Evolutionary conservation across 805 yeast species (phyloP), one percentile per base, ranked within the genome.

Genomic region (Saccharomycopsis sp.): DNA sequence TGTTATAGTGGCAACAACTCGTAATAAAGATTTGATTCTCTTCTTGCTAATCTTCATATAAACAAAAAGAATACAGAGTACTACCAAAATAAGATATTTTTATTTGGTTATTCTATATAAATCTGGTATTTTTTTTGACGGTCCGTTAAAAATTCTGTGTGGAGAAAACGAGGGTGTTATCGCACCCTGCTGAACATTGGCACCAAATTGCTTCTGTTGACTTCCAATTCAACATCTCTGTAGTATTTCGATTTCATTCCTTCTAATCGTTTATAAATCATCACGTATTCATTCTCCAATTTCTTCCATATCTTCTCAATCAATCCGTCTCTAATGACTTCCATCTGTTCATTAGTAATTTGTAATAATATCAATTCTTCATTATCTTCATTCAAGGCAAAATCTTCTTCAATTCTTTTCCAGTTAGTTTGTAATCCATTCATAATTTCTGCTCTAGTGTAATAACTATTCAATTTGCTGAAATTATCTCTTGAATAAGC

Each of bases 221-320:
- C 71, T 40, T 65, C 67, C 28, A 67, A 60, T 29, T 69, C 75
- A n/a, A 71, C 63, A 29, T 78, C 81, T 42, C 67, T 66, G 44
- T 68, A 70, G 48, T 71, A 70, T 47, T 69, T 74, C 40, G 71
- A 77, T 27, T 82, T 69, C 16, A 84, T 67, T 1, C 67, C 64
- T 51, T 70, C 71, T 46, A 88, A 62, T 38, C 77, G 70, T 50
- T 71, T 62, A 53, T 81, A 76, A 21, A 76, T 65, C 4, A 71
- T 67, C 17, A 75, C 72, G 53, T 79, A 80, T 51, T 77, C 76
- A 17, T 76, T 78, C 53, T 81, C 86, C 47, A 85, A 63, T 16
- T 83, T 78, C 13, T 71, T 66, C 93, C 95, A 81, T 45, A 86
- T 69, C 55, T 72, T 75, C 31, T 74, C 77, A 32, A 79, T 62